Percentiles rank a stretch among this genome's conserved stretches.
These are phyloP conservation scores for Cytospora mali DNA, from an alignment of 2,329 filamentous ascomycete species.

Conservation along the genomic window DNA sequence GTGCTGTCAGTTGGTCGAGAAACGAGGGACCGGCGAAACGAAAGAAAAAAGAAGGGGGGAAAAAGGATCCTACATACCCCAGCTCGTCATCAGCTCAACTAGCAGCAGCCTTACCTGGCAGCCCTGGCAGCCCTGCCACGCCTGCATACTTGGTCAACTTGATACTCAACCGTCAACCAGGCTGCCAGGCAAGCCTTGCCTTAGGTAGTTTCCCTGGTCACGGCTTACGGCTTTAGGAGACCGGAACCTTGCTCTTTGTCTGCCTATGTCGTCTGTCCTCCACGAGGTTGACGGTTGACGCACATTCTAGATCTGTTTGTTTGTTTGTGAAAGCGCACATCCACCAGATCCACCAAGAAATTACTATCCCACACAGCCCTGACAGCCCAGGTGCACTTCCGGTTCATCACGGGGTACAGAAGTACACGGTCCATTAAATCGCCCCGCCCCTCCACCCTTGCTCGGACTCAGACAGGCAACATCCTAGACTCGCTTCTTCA, in stretches of 20 bases:
- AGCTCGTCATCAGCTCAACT: neutral
- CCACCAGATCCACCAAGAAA: neutral
- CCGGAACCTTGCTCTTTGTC: slow-evolving; percentile 3
- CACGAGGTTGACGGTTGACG: too few relatives aligned
- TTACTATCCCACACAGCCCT: neutral
- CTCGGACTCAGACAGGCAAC: slow-evolving; percentile 3
- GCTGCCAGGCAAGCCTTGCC: too few relatives aligned
- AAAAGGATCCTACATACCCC: too few relatives aligned
- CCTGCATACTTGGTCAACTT: too few relatives aligned
- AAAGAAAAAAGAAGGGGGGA: too few relatives aligned
- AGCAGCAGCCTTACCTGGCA: neutral
- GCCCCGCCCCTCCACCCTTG: slow-evolving; percentile 10
- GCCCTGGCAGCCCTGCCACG: too few relatives aligned
- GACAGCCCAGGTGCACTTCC: neutral
- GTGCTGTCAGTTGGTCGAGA: too few relatives aligned
- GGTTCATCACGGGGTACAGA: too few relatives aligned
- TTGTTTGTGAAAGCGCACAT: neutral
- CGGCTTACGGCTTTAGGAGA: too few relatives aligned
- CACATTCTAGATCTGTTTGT: neutral
- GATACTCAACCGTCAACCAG: too few relatives aligned
- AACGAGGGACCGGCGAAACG: neutral
- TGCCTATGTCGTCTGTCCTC: neutral
- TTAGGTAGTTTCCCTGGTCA: slow-evolving; percentile 1
- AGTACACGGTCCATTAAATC: slow-evolving; percentile 10
- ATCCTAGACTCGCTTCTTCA: slow-evolving; percentile 16